These are phyloP conservation scores for Monilinia polystroma DNA, from an alignment of 2,329 filamentous ascomycete genomes.

Conservation along the genomic window DNA sequence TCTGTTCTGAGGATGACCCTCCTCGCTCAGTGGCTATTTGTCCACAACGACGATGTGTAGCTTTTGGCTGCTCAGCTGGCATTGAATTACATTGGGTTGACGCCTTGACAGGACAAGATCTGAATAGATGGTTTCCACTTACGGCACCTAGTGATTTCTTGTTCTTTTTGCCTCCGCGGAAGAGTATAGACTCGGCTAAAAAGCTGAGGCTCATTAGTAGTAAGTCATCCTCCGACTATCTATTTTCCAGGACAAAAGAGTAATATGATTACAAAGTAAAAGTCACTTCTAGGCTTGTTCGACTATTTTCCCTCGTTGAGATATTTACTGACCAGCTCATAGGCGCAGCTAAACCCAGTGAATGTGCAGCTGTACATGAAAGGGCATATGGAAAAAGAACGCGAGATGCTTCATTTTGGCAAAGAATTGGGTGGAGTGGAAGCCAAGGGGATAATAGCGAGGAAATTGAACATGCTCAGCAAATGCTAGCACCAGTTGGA, in stretches of 20 bases:
- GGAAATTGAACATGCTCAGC: slow-evolving; percentile 23
- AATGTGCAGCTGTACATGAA: slow-evolving; percentile 33
- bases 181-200: slow-evolving; percentile 51
- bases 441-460: slow-evolving; percentile 24
- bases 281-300: no score
- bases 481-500: slow-evolving; percentile 23
- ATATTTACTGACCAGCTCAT: neutral
- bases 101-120: slow-evolving; percentile 47
- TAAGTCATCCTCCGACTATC: neutral
- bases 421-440: slow-evolving; percentile 27
- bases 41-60: slow-evolving; percentile 62
- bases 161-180: slow-evolving; percentile 58
- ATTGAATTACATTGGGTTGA: slow-evolving; percentile 63
- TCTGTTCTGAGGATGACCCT: slow-evolving; percentile 61
- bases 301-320: neutral
- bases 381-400: slow-evolving; percentile 34
- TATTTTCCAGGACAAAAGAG: neutral
- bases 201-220: slow-evolving; percentile 64
- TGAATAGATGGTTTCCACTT: slow-evolving; percentile 56
- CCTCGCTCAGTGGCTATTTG: slow-evolving; percentile 65
- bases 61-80: slow-evolving; percentile 62
- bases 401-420: slow-evolving; percentile 35
- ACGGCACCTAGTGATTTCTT: slow-evolving; percentile 54
- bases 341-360: slow-evolving; percentile 47
- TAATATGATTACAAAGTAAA: neutral